phyloP scores from a whole-genome alignment of 2,329 filamentous ascomycete genomes.

The Zarea fungicola region DNA sequence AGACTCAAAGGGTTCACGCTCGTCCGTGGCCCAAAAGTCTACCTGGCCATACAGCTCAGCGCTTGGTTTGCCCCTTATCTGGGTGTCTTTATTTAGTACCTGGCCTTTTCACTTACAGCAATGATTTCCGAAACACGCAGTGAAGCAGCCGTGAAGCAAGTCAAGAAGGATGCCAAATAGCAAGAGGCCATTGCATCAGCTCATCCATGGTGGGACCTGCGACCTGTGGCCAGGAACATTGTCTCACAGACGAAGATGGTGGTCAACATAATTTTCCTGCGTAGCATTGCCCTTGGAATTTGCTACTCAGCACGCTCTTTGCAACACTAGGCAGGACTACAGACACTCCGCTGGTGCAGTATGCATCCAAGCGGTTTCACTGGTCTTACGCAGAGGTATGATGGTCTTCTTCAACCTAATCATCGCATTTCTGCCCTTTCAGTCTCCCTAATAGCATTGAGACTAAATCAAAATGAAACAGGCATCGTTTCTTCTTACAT shows the following conservation, averaged over 20 bases:
- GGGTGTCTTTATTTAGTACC: conserved; percentile 11
- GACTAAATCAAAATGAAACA: no score
- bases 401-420: no score
- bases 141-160: background rate
- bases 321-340: background rate
- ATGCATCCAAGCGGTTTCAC: conserved; percentile 11
- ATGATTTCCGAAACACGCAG: conserved; percentile 15
- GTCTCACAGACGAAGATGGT: background rate
- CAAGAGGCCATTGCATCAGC: background rate
- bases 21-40: conserved; percentile 16
- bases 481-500: background rate
- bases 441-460: no score
- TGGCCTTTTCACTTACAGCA: conserved; percentile 10
- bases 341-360: conserved; percentile 2
- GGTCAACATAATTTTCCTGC: background rate
- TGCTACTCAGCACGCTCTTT: conserved; percentile 8
- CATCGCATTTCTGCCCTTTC: background rate
- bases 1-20: conserved; percentile 14
- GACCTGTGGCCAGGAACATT: background rate
- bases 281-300: background rate
- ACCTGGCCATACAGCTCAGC: conserved; percentile 15
- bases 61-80: conserved; percentile 12
- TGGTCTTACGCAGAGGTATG: conserved; percentile 10
- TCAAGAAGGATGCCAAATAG: conserved; percentile 1
- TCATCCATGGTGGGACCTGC: conserved; percentile 3